Conservation (phyloP, 78 protist genomes). For the Cavenderia fasciculata region DNA sequence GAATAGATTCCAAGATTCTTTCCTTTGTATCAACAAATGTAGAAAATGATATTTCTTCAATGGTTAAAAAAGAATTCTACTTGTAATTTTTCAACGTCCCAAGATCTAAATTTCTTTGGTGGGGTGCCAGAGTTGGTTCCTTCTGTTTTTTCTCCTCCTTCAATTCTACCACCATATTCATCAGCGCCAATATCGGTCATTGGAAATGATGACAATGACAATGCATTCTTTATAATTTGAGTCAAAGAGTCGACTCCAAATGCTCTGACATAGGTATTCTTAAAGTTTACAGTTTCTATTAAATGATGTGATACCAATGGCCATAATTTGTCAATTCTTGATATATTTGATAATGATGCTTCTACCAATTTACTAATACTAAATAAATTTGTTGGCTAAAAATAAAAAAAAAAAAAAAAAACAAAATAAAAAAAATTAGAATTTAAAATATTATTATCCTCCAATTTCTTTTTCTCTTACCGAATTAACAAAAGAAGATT, state of each 20-base stretch:
- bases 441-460: too few relatives aligned
- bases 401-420: too few relatives aligned
- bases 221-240: conserved; percentile 21
- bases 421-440: too few relatives aligned
- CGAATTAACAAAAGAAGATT: conserved; percentile 43
- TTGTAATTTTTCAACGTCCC: conserved; percentile 52
- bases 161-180: not conserved
- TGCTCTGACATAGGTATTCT: conserved; percentile 37
- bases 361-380: conserved; percentile 50
- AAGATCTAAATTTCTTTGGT: too few relatives aligned
- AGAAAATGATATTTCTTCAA: conserved; percentile 66
- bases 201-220: not conserved
- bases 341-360: conserved; percentile 41
- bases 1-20: conserved; percentile 53
- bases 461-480: too few relatives aligned
- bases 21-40: conserved; percentile 56
- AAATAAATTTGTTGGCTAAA: conserved; percentile 44
- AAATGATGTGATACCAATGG: conserved; percentile 36
- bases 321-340: conserved; percentile 68
- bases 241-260: conserved; percentile 47
- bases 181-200: not conserved
- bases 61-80: conserved; percentile 53
- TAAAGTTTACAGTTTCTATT: conserved; percentile 52
- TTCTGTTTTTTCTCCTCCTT: not conserved
- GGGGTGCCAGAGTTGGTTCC: not conserved